Base-by-base conservation (phyloP, 2,329 filamentous ascomycete genomes). In the Trichophyton mentagrophytes region DNA sequence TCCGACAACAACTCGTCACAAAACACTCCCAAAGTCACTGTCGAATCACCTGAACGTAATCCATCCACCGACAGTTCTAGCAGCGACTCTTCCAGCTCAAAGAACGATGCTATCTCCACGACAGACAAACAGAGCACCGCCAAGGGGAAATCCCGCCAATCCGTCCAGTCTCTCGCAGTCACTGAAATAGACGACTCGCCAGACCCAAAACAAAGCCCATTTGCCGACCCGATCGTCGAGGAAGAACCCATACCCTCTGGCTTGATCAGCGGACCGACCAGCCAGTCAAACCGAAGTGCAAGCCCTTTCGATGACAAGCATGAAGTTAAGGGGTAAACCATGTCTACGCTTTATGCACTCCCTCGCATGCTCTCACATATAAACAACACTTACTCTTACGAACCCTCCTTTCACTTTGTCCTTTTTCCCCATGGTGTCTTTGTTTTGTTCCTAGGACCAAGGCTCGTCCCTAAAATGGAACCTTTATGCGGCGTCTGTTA, bases 241-340 rank as follows among this genome's bases (percentile, higher is more conserved):
- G 55, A 63, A 51, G 53, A 66, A 59, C 63, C 53, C 47, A 55
- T 59, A 36, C 67, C 59, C 59, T 67, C 61, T 40, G 51, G 57
- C 15, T 57, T 30, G 15, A 25, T 13, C n/a, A 22, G 30, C 53
- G 36, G 38, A 11, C 27, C 30, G 7, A 57, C n/a, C 33, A n/a
- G 36, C 27, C 53, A 38, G 27, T 20, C 53, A 40, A 57, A 46
- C 49, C 63, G 69, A 61, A 72, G 69, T 49, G 69, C 70, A 62
- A 77, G 75, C 62, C 75, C 75, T 3, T 77, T 77, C 64, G 76
- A 74, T 15, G 75, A 77, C 62, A 69, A 69, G 17, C 74, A 77
- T 64, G 75, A 77, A 66, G 69, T 77, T 49, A 71, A 71, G 46
- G 33, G 22, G 8, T 22, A 53, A 8, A 22, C 27, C 57, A 6